Evolutionary conservation across 495 filamentous ascomycete genomes (phyloP).

Genomic region (Podospora bellae-mahoneyi): DNA sequence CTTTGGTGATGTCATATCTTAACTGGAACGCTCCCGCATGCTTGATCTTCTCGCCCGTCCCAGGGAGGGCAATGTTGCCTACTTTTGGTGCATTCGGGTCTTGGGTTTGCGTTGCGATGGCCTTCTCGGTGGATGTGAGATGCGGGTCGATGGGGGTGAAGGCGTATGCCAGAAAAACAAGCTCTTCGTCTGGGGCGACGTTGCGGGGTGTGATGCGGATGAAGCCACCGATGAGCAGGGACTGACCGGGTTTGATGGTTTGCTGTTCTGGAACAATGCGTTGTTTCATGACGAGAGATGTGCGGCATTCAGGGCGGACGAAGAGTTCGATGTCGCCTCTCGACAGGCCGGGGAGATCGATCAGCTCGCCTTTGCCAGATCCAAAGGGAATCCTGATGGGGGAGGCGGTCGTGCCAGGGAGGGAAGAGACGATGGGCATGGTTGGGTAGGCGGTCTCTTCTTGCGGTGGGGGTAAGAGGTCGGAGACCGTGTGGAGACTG

Average conservation of each 20-base stretch:
- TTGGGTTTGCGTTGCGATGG: slow-evolving; percentile 61
- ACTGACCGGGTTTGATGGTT: slow-evolving; percentile 71
- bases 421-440: slow-evolving; percentile 77
- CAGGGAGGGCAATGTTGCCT: slow-evolving; percentile 56
- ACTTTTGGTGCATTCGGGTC: slow-evolving; percentile 49
- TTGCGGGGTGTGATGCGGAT: slow-evolving; percentile 78
- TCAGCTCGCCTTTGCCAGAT: slow-evolving; percentile 79
- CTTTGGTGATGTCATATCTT: slow-evolving; percentile 74
- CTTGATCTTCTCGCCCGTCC: slow-evolving; percentile 51
- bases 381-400: slow-evolving; percentile 90
- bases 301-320: slow-evolving; percentile 60
- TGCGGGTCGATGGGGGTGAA: slow-evolving; percentile 76
- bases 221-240: slow-evolving; percentile 81
- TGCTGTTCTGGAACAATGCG: slow-evolving; percentile 64
- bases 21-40: slow-evolving; percentile 74
- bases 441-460: slow-evolving; percentile 68
- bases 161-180: slow-evolving; percentile 66
- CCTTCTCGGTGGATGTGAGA: slow-evolving; percentile 73
- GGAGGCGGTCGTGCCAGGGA: slow-evolving; percentile 91
- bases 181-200: slow-evolving; percentile 40
- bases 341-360: slow-evolving; percentile 82
- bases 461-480: slow-evolving; percentile 71
- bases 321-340: slow-evolving; percentile 66
- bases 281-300: slow-evolving; percentile 69
- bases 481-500: slow-evolving; percentile 28